Evolutionary conservation across 352 stramenopile species (phyloP).

Genomic region (Globisporangium lucens): DNA sequence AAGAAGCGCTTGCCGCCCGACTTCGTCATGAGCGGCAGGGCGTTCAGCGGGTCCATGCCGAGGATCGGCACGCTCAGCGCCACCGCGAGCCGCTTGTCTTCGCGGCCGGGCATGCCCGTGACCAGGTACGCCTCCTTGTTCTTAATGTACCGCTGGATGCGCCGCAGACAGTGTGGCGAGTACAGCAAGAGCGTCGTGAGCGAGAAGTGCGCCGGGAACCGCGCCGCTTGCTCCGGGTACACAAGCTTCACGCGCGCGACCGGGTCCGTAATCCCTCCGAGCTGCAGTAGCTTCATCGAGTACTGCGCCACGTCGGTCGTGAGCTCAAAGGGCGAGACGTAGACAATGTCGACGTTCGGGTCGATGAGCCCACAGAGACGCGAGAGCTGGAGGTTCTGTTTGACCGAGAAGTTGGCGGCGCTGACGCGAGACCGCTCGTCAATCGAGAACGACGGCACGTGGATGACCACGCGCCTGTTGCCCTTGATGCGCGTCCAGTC

Average conservation of each 20-base stretch:
- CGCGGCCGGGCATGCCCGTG: conserved; percentile 58
- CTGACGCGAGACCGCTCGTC: conserved; percentile 63
- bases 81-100: conserved; percentile 81
- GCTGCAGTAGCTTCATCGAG: conserved; percentile 80
- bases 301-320: conserved; percentile 76
- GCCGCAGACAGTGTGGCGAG: conserved; percentile 73
- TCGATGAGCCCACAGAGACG: conserved; percentile 69
- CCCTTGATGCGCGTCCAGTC: conserved; percentile 54
- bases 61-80: conserved; percentile 78
- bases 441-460: conserved; percentile 80
- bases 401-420: conserved; percentile 62
- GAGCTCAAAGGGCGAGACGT: conserved; percentile 82
- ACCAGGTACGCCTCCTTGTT: conserved; percentile 79
- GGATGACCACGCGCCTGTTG: conserved; percentile 62
- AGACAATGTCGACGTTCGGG: conserved; percentile 83
- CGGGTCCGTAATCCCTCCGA: conserved; percentile 61
- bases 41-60: conserved; percentile 43
- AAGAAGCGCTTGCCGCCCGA: conserved; percentile 83
- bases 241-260: conserved; percentile 73
- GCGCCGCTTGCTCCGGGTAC: conserved; percentile 73
- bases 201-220: conserved; percentile 82
- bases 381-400: conserved; percentile 84
- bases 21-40: conserved; percentile 59
- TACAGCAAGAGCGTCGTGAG: conserved; percentile 81
- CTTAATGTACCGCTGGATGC: conserved; percentile 54